These are phyloP conservation scores for Sugiyamaella lignohabitans DNA, from an alignment of 805 yeast genomes.

Conservation along the genomic window DNA sequence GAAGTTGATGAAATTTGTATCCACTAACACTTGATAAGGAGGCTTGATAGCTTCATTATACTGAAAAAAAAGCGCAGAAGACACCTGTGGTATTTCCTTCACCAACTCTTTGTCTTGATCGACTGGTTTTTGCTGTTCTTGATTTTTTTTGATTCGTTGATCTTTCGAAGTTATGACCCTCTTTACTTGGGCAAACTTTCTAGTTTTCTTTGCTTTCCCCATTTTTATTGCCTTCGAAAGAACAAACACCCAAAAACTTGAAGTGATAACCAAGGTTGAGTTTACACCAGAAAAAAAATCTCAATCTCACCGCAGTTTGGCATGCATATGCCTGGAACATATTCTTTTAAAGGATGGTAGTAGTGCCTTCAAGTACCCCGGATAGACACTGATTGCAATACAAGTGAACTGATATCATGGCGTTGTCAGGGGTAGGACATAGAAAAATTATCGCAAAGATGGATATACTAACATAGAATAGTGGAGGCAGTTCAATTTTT, in stretches of 20 bases:
- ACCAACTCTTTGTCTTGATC: slow-evolving; percentile 69
- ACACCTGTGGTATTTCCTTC: slow-evolving; percentile 80
- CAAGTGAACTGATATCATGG: too few relatives aligned
- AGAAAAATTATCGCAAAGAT: too few relatives aligned
- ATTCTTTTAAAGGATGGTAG: too few relatives aligned
- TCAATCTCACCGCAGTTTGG: too few relatives aligned
- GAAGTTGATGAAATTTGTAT: slow-evolving; percentile 95
- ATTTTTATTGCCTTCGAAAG: too few relatives aligned
- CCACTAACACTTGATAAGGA: slow-evolving; percentile 94
- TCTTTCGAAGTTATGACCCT: slow-evolving; percentile 73
- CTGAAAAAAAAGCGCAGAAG: slow-evolving; percentile 91
- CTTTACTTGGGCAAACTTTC: slow-evolving; percentile 93
- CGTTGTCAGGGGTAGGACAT: too few relatives aligned
- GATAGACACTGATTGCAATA: too few relatives aligned
- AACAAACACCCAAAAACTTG: too few relatives aligned
- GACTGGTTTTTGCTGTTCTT: slow-evolving; percentile 32
- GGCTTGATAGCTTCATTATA: slow-evolving; percentile 91
- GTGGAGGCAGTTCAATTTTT: slow-evolving; percentile 85
- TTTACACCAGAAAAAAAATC: too few relatives aligned
- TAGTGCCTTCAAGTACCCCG: too few relatives aligned
- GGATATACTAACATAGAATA: slow-evolving; percentile 13
- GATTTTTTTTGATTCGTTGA: slow-evolving; percentile 34
- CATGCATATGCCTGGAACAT: too few relatives aligned
- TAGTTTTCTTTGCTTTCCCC: slow-evolving; percentile 96
- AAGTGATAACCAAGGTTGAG: too few relatives aligned